These are phyloP conservation scores for Xylaria sp. DNA, from an alignment of 2,329 filamentous ascomycete genomes.

Conservation along the genomic window DNA sequence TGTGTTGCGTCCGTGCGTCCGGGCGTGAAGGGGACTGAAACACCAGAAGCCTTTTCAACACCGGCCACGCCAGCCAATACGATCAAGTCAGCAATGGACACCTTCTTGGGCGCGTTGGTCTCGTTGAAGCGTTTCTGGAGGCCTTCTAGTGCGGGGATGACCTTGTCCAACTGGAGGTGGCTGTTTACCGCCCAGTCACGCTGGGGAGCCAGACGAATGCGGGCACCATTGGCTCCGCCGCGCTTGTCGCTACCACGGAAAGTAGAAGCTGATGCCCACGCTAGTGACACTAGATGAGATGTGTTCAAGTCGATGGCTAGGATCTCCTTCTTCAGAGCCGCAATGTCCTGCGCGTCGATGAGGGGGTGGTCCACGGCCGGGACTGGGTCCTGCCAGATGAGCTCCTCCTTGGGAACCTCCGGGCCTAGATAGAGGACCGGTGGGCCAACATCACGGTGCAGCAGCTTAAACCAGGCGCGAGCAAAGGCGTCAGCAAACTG, in stretches of 20 bases:
- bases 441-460: constrained; percentile 83
- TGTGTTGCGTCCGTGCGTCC: constrained; percentile 78
- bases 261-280: constrained; percentile 76
- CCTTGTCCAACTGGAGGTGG: constrained; percentile 71
- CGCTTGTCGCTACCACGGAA: constrained; percentile 84
- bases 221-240: constrained; percentile 82
- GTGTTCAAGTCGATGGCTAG: constrained; percentile 70
- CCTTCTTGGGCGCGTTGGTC: constrained; percentile 71
- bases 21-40: constrained; percentile 76
- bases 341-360: constrained; percentile 71
- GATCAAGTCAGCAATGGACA: constrained; percentile 82
- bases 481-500: constrained; percentile 76
- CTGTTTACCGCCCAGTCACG: constrained; percentile 81
- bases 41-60: constrained; percentile 75
- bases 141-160: constrained; percentile 69
- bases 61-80: constrained; percentile 78
- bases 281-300: constrained; percentile 71
- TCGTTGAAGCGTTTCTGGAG: constrained; percentile 75
- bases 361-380: constrained; percentile 67
- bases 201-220: constrained; percentile 78
- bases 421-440: constrained; percentile 77
- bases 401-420: constrained; percentile 75
- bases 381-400: constrained; percentile 81
- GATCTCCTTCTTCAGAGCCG: constrained; percentile 75
- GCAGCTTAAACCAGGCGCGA: constrained; percentile 84